phyloP scores from a whole-genome alignment of 1,284 basidiomycete species.

The Microbotryomycetes sp. region DNA sequence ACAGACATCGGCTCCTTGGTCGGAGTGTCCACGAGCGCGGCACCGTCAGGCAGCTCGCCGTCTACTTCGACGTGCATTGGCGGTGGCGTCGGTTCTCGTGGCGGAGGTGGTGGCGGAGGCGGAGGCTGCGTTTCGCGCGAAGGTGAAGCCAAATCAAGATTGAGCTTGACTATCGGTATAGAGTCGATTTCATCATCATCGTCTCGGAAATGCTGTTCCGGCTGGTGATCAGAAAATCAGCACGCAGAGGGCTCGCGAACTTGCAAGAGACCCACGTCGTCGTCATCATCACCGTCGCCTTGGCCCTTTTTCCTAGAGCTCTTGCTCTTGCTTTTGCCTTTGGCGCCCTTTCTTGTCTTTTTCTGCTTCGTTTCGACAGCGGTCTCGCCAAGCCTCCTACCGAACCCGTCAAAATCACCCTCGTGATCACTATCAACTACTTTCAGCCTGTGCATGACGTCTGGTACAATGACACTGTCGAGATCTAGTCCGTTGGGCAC shows the following conservation, averaged over 20 bases:
- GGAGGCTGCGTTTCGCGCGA: conserved; percentile 39
- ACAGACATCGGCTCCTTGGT: conserved; percentile 17
- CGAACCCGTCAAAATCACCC: conserved; percentile 39
- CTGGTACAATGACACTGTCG: conserved; percentile 69
- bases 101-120: conserved; percentile 14
- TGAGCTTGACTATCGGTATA: conserved; percentile 30
- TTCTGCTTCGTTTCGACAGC: conserved; percentile 35
- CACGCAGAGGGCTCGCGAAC: not conserved
- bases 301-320: conserved; percentile 48
- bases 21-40: conserved; percentile 35
- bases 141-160: conserved; percentile 47
- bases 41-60: conserved; percentile 74
- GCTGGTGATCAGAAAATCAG: no score
- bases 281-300: conserved; percentile 41
- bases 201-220: no score
- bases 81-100: conserved; percentile 35
- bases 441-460: conserved; percentile 3
- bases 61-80: conserved; percentile 61
- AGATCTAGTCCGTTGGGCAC: conserved; percentile 79
- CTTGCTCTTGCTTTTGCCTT: conserved; percentile 42
- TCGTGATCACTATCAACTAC: conserved; percentile 22
- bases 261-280: conserved; percentile 73
- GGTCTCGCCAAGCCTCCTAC: conserved; percentile 35
- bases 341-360: conserved; percentile 33
- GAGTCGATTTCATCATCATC: conserved; percentile 24